Evolutionary conservation across 768 basidiomycete genomes (phyloP), one percentile per base, ranked within the genome.

Genomic region (Krasilnikovozyma curviuscula): DNA sequence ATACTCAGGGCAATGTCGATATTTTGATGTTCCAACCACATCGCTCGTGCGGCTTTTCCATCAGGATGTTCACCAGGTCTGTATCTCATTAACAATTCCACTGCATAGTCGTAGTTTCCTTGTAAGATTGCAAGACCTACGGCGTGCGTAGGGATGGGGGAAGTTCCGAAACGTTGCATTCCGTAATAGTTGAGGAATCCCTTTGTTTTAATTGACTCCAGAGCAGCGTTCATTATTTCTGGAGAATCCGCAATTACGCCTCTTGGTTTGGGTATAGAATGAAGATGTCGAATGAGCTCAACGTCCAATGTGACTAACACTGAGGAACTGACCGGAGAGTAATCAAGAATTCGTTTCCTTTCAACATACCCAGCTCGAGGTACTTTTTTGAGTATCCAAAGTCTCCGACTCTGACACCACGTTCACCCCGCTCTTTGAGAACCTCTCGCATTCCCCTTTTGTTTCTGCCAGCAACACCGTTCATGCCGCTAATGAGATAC

Each of bases 181-280:
- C 91, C 89, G 61, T 93, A 98, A 61, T 95, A 98, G 62, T 98
- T 98, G 63, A 98, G 84, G 65, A 97, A 98, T 0, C 93, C 93
- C 49, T 75, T 76, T 45, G 71, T 65, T 63, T 85, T 83, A 44
- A 97, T 70, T 14, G 75, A 79, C 29, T 71, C 69, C 70, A 97
- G 70, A 0, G 80, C 78, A 48, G 72, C 70, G 53, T 89, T 76
- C 43, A 97, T 69, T 3, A 72, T 74, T 27, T 81, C 74, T 55
- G 69, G 66, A 7, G 79, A 78, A 46, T 82, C 76, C 7, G 78
- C 78, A 59, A 83, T 77, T 16, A 93, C 79, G 59, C 83, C 93
- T 57, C 91, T 93, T 58, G n/a, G n/a, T n/a, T n/a, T n/a, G n/a
- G n/a, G n/a, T n/a, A n/a, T n/a, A n/a, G n/a, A n/a, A n/a, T n/a